Evolutionary conservation across 139 green algal genomes (phyloP), one percentile per base, ranked within the genome.

Genomic region (Coccomyxa sp.): DNA sequence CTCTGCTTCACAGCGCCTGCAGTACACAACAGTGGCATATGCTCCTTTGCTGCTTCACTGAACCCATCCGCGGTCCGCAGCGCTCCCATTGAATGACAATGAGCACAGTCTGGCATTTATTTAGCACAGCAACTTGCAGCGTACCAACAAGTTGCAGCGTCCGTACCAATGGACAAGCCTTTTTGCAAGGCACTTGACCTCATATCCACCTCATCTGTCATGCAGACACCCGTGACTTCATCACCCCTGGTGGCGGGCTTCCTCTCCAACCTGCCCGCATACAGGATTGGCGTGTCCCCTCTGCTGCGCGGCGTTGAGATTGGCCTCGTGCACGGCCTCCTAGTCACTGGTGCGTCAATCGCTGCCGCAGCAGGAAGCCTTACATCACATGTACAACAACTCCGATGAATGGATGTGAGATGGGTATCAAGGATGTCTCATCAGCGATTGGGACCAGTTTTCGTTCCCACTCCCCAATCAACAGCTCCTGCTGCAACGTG

Each of bases 261-360:
- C 93, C 91, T 99, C 66, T 97, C 92, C 84, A 97, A 96, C 91
- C 92, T 99, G 82, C 97, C 97, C 79, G 97, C 96, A 59, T 99
- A 99, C 93, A 92, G 96, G 85, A 97, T 86, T 51, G 88, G 92
- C 63, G 97, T 99, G 60, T 91, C 94, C 57, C 97, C 97, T 51
- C 86, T 98, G 67, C 89, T 99, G 76, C 94, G 97, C 76, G 97
- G 97, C 79, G 96, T 99, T 17, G 97, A 99, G 92, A 95, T 99
- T 79, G 97, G 97, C 81, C 93, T 99, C 21, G 95, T 95, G 0
- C 97, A 99, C 90, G 97, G 97, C 84, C 97, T 98, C 87, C 86
- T 99, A 30, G 84, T 99, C 32, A 90, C 93, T 78, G 91, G 91
- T 77, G 82, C 88, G 38, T 51, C 38, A 7, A 7, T 51, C 7